These are phyloP conservation scores for Cladochytrium replicatum DNA, from an alignment of 192 early-diverging fungal genomes.

Conservation along the genomic window DNA sequence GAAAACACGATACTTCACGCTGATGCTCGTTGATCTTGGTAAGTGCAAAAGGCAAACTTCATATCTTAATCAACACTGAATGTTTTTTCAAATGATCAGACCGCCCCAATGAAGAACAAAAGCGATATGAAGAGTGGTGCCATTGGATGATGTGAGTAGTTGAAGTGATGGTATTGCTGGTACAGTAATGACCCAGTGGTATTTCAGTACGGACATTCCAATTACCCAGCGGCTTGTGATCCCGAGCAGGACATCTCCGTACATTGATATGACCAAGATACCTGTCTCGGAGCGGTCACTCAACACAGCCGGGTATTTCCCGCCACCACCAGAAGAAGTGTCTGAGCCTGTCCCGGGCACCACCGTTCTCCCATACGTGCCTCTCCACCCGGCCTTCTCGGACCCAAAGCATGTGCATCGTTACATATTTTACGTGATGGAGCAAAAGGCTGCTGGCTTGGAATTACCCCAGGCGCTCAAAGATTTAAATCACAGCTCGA, in stretches of 20 bases:
- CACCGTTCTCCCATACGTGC: constrained; percentile 38
- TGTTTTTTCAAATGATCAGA: constrained; percentile 7
- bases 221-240: constrained; percentile 27
- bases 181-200: not conserved
- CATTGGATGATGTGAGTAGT: constrained; percentile 40
- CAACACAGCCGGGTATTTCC: constrained; percentile 15
- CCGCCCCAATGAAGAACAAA: constrained; percentile 18
- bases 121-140: constrained; percentile 40
- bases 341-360: constrained; percentile 30
- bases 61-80: not conserved
- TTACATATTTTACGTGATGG: constrained; percentile 29
- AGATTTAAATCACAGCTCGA: no score
- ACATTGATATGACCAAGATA: constrained; percentile 5
- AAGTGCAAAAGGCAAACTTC: not conserved
- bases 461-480: no score
- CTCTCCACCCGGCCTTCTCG: constrained; percentile 37
- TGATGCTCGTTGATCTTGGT: constrained; percentile 31
- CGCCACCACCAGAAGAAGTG: constrained; percentile 7
- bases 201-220: constrained; percentile 33
- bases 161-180: constrained; percentile 1
- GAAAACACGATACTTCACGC: constrained; percentile 17
- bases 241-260: constrained; percentile 25
- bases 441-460: no score
- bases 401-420: constrained; percentile 33
- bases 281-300: not conserved